These are phyloP conservation scores for Clarireedia monteithiana DNA, from an alignment of 2,329 filamentous ascomycete genomes.

Conservation along the genomic window DNA sequence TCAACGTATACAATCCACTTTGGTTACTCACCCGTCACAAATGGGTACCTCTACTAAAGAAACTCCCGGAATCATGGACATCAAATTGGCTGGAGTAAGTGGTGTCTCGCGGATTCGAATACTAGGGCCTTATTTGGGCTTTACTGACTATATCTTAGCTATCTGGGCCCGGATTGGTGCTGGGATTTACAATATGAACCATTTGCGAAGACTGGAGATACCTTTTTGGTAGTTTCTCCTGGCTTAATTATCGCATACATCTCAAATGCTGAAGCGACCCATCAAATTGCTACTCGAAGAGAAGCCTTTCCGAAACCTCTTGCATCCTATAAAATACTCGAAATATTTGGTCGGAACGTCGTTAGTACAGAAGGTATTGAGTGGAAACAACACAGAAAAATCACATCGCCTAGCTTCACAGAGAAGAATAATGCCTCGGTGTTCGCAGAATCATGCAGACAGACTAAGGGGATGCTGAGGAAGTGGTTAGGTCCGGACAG, in stretches of 20 bases:
- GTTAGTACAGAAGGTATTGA: conserved; percentile 59
- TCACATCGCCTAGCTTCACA: conserved; percentile 64
- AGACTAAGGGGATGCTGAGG: conserved; percentile 54
- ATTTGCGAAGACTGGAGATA: conserved; percentile 53
- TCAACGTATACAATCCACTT: conserved; percentile 40
- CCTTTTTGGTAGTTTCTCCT: conserved; percentile 57
- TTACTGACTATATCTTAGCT: conserved; percentile 29
- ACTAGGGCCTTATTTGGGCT: not conserved
- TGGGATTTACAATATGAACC: conserved; percentile 48
- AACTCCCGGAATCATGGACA: conserved; percentile 47
- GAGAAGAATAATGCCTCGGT: conserved; percentile 66
- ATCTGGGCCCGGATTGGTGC: conserved; percentile 51
- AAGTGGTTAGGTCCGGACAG: conserved; percentile 44
- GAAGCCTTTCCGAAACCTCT: conserved; percentile 67
- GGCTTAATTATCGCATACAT: conserved; percentile 45
- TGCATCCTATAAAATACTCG: conserved; percentile 48
- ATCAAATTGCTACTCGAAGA: conserved; percentile 56
- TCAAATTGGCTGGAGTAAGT: conserved; percentile 53
- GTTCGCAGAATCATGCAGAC: conserved; percentile 54
- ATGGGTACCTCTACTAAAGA: conserved; percentile 47
- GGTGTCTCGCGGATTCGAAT: not conserved
- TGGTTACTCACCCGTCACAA: conserved; percentile 49
- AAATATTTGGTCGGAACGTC: conserved; percentile 65
- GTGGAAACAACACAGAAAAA: conserved; percentile 69
- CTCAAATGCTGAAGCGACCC: conserved; percentile 41